A percentile compares a stretch with the other conserved stretches of the same genome.
Evolutionary conservation across 2,329 filamentous ascomycete genomes (phyloP).

Genomic region (Fonsecaea erecta): DNA sequence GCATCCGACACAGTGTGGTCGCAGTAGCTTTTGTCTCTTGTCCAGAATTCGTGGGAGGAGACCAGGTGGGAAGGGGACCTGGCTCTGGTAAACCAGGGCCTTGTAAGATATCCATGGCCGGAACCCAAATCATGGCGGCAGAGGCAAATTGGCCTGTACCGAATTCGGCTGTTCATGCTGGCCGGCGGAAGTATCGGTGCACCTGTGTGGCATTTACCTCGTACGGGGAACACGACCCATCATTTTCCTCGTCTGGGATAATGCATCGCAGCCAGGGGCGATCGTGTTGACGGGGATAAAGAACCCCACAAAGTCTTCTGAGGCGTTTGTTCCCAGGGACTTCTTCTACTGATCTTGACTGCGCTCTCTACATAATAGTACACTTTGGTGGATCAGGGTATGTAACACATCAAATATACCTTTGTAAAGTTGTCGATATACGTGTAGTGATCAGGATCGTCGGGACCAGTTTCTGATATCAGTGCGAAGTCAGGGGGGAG

Average conservation of each 20-base stretch:
- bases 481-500: neutral
- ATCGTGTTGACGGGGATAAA: neutral
- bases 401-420: neutral
- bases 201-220: neutral
- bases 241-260: slow-evolving; percentile 1
- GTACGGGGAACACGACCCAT: slow-evolving; percentile 2
- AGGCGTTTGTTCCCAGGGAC: neutral
- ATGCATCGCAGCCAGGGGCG: neutral
- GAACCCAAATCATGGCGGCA: slow-evolving; percentile 18
- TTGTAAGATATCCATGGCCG: slow-evolving; percentile 10
- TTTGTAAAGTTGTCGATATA: neutral
- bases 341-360: slow-evolving; percentile 2
- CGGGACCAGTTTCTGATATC: slow-evolving; percentile 3
- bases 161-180: slow-evolving; percentile 4
- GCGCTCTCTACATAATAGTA: neutral
- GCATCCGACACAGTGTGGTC: slow-evolving; percentile 6
- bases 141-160: slow-evolving; percentile 24
- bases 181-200: slow-evolving; percentile 18
- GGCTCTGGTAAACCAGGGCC: slow-evolving; percentile 11
- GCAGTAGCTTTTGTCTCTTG: neutral
- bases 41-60: neutral
- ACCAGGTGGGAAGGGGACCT: slow-evolving; percentile 4
- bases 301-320: neutral
- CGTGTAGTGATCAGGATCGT: neutral
- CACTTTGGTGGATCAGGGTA: neutral